Evolutionary conservation across 192 early-diverging fungal species (phyloP).

Genomic region (Gaertneriomyces sp.): DNA sequence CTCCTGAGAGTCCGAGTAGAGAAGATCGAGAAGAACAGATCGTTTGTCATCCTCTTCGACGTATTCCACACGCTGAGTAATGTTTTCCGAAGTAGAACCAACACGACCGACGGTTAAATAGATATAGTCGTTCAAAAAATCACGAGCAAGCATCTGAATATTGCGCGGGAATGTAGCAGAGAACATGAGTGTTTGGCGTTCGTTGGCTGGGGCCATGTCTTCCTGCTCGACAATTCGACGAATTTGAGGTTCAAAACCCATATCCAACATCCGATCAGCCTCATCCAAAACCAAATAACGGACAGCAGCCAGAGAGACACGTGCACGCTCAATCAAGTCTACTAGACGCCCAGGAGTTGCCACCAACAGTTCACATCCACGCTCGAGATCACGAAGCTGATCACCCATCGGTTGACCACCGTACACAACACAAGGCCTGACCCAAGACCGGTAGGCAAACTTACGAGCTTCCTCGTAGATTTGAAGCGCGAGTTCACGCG

Average conservation of each 20-base stretch:
- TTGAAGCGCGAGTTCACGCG: conserved; percentile 92
- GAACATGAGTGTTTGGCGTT: conserved; percentile 93
- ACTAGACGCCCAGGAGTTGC: conserved; percentile 92
- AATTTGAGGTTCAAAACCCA: conserved; percentile 96
- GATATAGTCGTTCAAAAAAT: conserved; percentile 78
- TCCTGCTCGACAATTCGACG: conserved; percentile 75
- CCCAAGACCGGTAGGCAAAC: conserved; percentile 74
- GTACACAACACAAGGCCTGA: conserved; percentile 88
- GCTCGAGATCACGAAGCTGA: conserved; percentile 83
- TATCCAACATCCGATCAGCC: conserved; percentile 75
- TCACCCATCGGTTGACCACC: conserved; percentile 89
- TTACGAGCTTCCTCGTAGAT: conserved; percentile 85
- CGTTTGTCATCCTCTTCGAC: conserved; percentile 94
- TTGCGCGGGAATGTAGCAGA: conserved; percentile 94
- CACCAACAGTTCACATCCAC: conserved; percentile 90
- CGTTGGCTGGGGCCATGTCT: conserved; percentile 61
- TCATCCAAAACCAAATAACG: conserved; percentile 64
- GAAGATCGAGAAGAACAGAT: conserved; percentile 80
- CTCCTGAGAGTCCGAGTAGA: conserved; percentile 52
- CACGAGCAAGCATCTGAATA: conserved; percentile 87
- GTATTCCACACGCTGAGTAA: conserved; percentile 88
- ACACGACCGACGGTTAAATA: conserved; percentile 89
- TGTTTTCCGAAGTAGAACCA: conserved; percentile 92
- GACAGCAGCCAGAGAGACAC: conserved; percentile 69
- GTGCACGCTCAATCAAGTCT: conserved; percentile 82